Percentiles rank a stretch among this genome's conserved stretches.
Evolutionary conservation across 2,329 filamentous ascomycete species (phyloP).

Genomic region (Alternaria sp.): DNA sequence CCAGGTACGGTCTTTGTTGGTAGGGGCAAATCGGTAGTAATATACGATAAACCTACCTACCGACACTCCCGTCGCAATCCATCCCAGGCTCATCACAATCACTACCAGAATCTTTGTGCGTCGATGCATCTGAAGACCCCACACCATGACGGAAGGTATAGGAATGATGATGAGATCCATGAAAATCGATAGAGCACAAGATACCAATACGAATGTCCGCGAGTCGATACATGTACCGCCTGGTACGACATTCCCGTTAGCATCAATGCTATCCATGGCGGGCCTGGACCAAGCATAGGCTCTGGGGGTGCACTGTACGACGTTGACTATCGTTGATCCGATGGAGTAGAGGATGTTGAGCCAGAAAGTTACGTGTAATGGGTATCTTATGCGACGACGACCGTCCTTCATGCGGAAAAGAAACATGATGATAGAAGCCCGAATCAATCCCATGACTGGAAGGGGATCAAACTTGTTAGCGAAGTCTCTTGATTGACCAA

Average conservation of each 20-base stretch:
- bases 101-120: conserved; percentile 48
- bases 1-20: conserved; percentile 43
- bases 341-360: conserved; percentile 47
- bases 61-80: conserved; percentile 47
- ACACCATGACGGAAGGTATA: conserved; percentile 54
- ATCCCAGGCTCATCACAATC: conserved; percentile 46
- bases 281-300: conserved; percentile 41
- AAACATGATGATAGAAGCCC: conserved; percentile 51
- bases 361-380: conserved; percentile 45
- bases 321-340: conserved; percentile 45
- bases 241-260: conserved; percentile 35
- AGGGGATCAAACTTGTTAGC: conserved; percentile 3
- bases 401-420: conserved; percentile 49
- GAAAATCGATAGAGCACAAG: conserved; percentile 47
- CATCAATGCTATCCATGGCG: conserved; percentile 40
- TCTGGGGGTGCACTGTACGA: conserved; percentile 48
- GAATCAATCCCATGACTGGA: conserved; percentile 44
- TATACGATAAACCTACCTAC: conserved; percentile 52
- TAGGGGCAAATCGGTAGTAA: conserved; percentile 49
- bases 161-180: conserved; percentile 53
- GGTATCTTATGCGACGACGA: conserved; percentile 37
- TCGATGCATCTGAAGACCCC: conserved; percentile 53
- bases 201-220: conserved; percentile 44
- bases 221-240: conserved; percentile 46
- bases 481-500: neutral